phyloP scores from a whole-genome alignment of 805 yeast species.

The Wickerhamiella vanderwaltii region DNA sequence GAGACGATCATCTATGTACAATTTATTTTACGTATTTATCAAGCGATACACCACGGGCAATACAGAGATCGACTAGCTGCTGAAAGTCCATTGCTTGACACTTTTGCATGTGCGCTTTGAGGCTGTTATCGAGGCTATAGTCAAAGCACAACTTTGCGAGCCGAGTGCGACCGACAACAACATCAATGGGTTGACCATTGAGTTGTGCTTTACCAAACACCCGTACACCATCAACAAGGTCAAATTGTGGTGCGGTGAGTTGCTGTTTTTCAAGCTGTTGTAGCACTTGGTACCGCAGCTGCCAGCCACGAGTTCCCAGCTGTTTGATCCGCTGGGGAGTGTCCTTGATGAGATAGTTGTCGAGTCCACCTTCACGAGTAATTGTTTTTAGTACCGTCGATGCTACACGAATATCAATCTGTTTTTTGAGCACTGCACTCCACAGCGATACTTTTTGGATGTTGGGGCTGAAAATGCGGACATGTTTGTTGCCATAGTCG shows the following conservation, averaged over 20 bases:
- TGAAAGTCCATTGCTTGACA: conserved; percentile 36
- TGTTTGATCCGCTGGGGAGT: conserved; percentile 84
- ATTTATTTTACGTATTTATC: too few relatives aligned
- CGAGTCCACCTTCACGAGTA: conserved; percentile 90
- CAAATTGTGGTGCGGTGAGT: conserved; percentile 31
- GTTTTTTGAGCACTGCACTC: conserved; percentile 63
- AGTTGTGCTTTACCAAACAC: conserved; percentile 38
- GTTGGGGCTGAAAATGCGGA: conserved; percentile 72
- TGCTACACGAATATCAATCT: conserved; percentile 49
- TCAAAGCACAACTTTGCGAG: conserved; percentile 33
- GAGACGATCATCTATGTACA: too few relatives aligned
- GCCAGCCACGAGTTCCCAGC: conserved; percentile 88
- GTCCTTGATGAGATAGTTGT: conserved; percentile 74
- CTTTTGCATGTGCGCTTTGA: conserved; percentile 36
- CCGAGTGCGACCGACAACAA: conserved; percentile 54
- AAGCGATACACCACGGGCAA: conserved; percentile 4
- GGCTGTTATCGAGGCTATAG: conserved; percentile 21
- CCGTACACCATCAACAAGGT: conserved; percentile 27
- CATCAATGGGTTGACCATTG: conserved; percentile 24
- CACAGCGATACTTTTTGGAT: conserved; percentile 62
- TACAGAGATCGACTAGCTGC: conserved; percentile 34
- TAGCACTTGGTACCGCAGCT: conserved; percentile 63
- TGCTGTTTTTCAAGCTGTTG: conserved; percentile 32
- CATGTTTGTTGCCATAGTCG: conserved; percentile 60
- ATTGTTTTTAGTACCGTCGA: conserved; percentile 77